Conservation (phyloP, 1,284 basidiomycete species). For the Somion occarium region DNA sequence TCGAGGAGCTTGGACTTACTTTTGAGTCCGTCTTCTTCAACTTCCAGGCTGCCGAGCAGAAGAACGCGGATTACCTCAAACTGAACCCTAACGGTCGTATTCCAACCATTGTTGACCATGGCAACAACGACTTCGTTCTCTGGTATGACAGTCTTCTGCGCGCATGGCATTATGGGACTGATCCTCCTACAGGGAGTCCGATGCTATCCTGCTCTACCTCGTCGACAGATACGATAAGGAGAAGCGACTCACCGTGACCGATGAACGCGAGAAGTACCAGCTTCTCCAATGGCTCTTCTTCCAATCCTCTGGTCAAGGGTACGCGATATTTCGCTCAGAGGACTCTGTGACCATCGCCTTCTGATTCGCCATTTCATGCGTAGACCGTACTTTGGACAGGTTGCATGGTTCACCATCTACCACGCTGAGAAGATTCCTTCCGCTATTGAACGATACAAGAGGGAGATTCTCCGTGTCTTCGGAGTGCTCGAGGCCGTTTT, state of each 20-base stretch:
- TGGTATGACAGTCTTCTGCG: constrained; percentile 7
- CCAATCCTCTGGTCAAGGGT: constrained; percentile 28
- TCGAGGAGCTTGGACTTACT: constrained; percentile 26
- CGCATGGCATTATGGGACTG: not conserved
- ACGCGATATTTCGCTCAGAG: too few relatives aligned
- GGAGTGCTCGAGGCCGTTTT: constrained; percentile 25
- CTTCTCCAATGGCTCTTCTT: constrained; percentile 29
- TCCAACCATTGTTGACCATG: constrained; percentile 31
- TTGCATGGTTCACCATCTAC: constrained; percentile 21
- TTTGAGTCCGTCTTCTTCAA: constrained; percentile 28
- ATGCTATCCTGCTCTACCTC: constrained; percentile 31
- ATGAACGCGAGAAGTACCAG: constrained; percentile 18
- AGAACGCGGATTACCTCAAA: constrained; percentile 19
- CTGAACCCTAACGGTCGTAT: constrained; percentile 30
- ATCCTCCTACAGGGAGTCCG: constrained; percentile 24
- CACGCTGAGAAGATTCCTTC: constrained; percentile 20
- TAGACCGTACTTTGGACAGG: constrained; percentile 20
- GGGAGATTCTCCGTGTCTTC: constrained; percentile 28
- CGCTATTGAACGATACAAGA: constrained; percentile 25
- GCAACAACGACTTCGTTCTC: constrained; percentile 25
- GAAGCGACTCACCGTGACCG: constrained; percentile 23
- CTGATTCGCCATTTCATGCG: not conserved
- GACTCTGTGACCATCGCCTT: too few relatives aligned
- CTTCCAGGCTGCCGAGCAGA: constrained; percentile 25
- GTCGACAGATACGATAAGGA: constrained; percentile 30